Evolutionary conservation across 1,139 yeast genomes (phyloP), one percentile per base, ranked within the genome.

Genomic region (Yamadazyma buinensis): DNA sequence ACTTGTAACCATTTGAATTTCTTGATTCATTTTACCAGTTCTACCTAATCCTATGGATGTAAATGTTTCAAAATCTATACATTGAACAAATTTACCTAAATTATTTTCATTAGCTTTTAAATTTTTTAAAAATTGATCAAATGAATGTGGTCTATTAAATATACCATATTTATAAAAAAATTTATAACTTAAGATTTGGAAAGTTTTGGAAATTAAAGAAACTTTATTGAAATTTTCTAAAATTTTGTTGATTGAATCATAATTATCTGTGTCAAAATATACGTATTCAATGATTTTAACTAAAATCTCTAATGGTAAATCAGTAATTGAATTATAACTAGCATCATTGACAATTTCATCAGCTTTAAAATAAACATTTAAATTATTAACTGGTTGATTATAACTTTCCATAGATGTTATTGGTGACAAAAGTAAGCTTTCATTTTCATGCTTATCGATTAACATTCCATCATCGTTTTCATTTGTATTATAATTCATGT

Each of bases 11-110:
- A 87, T 85, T 57, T 87, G 95, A 46, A 88, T 88, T 57, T 85
- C 95, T 56, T 78, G 81, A 59, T 85, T 88, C 95, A 87, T 87
- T 46, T 84, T 75, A 7, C 86, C 86, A 0, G 96, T 84, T 43
- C 96, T 68, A 3, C 97, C 97, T 34, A 88, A 67, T 0, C 97
- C 97, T 34, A 90, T 82, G 1, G 94, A 83, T 0, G 97, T 87
- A 54, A 88, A 84, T 43, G 86, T 92, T 51, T 84, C 85, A 52
- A 88, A 88, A 60, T 88, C 97, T 49, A 88, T 72, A 39, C 82
- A 80, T 48, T 81, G 79, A 18, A 85, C 92, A 47, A 77, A 76
- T 39, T 72, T 70, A 7, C 95, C 88, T 22, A 47, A 28, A 75
- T 67, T 27, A 10, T 28, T 28, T 11, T 17, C 12, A 41, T 68